Evolutionary conservation across 1,284 basidiomycete species (phyloP), one percentile per base, ranked within the genome.

Genomic region (Ganoderma sinense): DNA sequence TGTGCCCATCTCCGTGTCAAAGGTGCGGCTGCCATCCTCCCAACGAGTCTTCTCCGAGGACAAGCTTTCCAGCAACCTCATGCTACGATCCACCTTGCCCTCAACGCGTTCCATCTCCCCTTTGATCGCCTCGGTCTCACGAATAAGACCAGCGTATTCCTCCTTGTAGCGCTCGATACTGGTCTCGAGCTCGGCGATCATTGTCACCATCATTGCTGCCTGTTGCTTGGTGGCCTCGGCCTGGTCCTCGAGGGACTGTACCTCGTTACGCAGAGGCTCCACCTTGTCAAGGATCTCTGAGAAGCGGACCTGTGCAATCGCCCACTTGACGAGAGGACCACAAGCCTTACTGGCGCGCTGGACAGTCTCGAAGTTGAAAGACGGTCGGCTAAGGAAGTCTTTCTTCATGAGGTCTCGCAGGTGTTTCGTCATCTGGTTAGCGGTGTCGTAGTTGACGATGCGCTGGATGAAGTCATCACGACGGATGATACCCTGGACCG

Each of bases 221-320:
- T 98, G 96, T 74, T 95, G 90, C 84, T 98, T 97, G 16, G 97
- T 99, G 36, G 91, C 93, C 75, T 94, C 93, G 1, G 98, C 97
- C 80, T 98, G 95, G 36, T 88, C 88, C 80, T 99, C 97, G 60
- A 99, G 88, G 13, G 94, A 94, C 74, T 95, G 92, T 1, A 99
- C 97, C 80, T 99, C 97, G 76, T 97, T 94, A 31, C 98, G 94
- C 31, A 99, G 87, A 14, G 98, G 98, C 69, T 98, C 98, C 33
- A 99, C 97, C 82, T 94, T 96, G 85, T 99, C 98, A 63, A 99
- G 85, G 77, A 99, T 99, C 82, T 98, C 96, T 7, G 98, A 99
- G 86, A 96, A 99, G 53, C 91, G 91, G 59, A 99, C 97, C 82
- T 99, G 98, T 1, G 98, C 98, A 68, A 99, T 90, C 10, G 93